phyloP scores from a whole-genome alignment of 2,329 filamentous ascomycete species.

The Fusarium lyarnte region DNA sequence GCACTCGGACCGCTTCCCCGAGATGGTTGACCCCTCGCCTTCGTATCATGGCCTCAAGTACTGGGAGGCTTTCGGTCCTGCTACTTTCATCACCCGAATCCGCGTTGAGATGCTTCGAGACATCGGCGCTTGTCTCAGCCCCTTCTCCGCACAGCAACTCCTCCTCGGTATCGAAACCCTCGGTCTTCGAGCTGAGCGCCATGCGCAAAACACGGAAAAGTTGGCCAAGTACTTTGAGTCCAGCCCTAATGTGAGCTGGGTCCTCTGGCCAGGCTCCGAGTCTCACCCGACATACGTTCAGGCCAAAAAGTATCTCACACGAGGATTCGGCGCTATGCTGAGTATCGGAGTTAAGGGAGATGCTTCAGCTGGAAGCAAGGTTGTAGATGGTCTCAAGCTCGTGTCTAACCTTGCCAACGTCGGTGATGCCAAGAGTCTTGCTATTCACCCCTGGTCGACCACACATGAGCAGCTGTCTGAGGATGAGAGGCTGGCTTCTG shows the following conservation, averaged over 20 bases:
- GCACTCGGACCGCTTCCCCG: constrained; percentile 84
- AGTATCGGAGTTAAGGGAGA: constrained; percentile 95
- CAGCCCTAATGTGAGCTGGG: constrained; percentile 88
- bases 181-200: constrained; percentile 84
- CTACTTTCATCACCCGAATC: constrained; percentile 84
- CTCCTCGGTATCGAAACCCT: constrained; percentile 90
- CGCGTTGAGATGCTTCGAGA: constrained; percentile 93
- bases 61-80: constrained; percentile 87
- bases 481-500: constrained; percentile 80
- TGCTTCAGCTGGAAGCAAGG: constrained; percentile 75
- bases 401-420: constrained; percentile 97
- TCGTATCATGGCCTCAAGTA: constrained; percentile 95
- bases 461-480: constrained; percentile 94
- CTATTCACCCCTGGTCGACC: constrained; percentile 94
- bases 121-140: constrained; percentile 82
- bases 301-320: constrained; percentile 86
- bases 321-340: constrained; percentile 89
- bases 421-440: constrained; percentile 92
- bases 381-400: constrained; percentile 94
- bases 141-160: constrained; percentile 92
- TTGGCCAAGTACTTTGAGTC: constrained; percentile 85
- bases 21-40: constrained; percentile 87
- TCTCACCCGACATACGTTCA: constrained; percentile 78
- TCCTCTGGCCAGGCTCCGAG: constrained; percentile 89
- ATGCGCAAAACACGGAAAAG: constrained; percentile 82